Evolutionary conservation across 306 rosid genomes (phyloP).

Genomic region (Cicer yamashitae): DNA sequence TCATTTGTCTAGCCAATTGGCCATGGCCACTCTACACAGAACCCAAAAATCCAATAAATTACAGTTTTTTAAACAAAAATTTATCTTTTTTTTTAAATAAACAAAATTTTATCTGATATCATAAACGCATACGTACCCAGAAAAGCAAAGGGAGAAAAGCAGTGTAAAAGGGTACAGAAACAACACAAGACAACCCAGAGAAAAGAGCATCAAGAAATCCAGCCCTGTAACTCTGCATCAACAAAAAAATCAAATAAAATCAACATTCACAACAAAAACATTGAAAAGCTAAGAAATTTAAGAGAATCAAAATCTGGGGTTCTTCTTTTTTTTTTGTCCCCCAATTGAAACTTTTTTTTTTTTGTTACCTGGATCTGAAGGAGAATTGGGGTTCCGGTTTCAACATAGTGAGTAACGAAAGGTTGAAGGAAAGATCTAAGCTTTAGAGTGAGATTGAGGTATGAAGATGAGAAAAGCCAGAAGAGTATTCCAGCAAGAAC

Average conservation of each 20-base stretch:
- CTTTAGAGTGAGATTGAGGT: conserved; percentile 67
- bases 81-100: too few species aligned
- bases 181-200: conserved; percentile 80
- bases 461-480: conserved; percentile 67
- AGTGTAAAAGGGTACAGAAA: conserved; percentile 94
- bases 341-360: neutral
- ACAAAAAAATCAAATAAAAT: neutral
- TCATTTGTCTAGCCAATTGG: conserved; percentile 95
- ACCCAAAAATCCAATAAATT: conserved; percentile 34
- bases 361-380: conserved; percentile 80
- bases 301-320: conserved; percentile 26
- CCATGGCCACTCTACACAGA: conserved; percentile 90
- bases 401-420: conserved; percentile 66
- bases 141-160: conserved; percentile 92
- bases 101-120: neutral
- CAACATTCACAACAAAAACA: conserved; percentile 19
- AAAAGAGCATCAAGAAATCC: conserved; percentile 73
- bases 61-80: conserved; percentile 5
- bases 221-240: conserved; percentile 62
- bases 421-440: conserved; percentile 85
- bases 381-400: conserved; percentile 59
- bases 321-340: neutral
- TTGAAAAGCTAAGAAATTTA: neutral
- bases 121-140: conserved; percentile 63
- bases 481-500: conserved; percentile 65